Evolutionary conservation across 2,329 filamentous ascomycete species (phyloP), one percentile per base, ranked within the genome.

Genomic region (Acephala macrosclerotiorum): DNA sequence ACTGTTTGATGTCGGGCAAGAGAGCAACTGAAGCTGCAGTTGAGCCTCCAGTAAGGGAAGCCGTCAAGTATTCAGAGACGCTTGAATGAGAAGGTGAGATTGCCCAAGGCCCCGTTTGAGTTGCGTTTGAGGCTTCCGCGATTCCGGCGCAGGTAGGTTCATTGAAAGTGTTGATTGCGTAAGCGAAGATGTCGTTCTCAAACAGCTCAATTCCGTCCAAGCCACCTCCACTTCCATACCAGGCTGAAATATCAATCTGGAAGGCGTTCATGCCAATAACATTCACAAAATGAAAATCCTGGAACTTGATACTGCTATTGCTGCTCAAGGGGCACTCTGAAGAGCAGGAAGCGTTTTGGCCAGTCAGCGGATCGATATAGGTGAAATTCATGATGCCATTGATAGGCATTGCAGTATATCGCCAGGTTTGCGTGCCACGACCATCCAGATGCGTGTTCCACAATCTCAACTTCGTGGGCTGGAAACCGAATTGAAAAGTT

Each of bases 311-410:
- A 6, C 84, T 86, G 20, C 83, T 80, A 73, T 93, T 88, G 74
- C 89, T 83, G 68, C 91, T 93, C 57, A 99, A 84, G n/a, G 94
- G 92, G 73, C 96, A 99, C 74, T 88, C 85, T 67, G 89, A 90
- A 61, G 94, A 93, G 80, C 96, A 99, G 64, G 86, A 89, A 35
- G 82, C 80, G 63, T 90, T 89, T 59, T 86, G 81, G 29, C 91
- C 91, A 1, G 87, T 91, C 45, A 77, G 81, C 26, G 91, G 90
- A 74, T 98, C 93, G 69, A 89, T 89, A 73, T 96, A 98, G 42
- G 94, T 97, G 75, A 99, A 85, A 79, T 98, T 97, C 89, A 99
- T 92, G 77, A 99, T 97, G 60, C 96, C 96, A 68, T 92, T 90
- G 74, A 95, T 88, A 5, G 95, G 94, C 65, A 95, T 82, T 20